phyloP scores from a whole-genome alignment of 2,329 filamentous ascomycete species.

The Aureobasidium sp. region DNA sequence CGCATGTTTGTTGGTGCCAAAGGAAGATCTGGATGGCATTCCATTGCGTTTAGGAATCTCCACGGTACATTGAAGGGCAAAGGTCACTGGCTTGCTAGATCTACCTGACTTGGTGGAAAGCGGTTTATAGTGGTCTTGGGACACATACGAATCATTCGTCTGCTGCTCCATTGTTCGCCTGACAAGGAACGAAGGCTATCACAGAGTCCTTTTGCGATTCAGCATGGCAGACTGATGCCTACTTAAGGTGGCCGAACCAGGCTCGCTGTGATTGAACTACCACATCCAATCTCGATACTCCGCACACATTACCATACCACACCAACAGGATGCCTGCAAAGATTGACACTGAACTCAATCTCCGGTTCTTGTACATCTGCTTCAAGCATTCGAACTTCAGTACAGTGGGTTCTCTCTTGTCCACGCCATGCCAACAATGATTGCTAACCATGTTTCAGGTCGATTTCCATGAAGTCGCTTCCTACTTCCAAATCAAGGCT shows the following conservation, averaged over 20 bases:
- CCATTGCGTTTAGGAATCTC: background rate
- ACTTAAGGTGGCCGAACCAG: background rate
- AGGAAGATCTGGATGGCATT: background rate
- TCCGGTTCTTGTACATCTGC: slow-evolving; percentile 18
- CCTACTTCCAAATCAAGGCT: slow-evolving; percentile 15
- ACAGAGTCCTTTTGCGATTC: background rate
- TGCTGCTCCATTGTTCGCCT: background rate
- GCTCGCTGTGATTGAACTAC: background rate
- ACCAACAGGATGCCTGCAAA: slow-evolving; percentile 17
- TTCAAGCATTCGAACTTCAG: slow-evolving; percentile 15
- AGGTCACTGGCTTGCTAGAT: background rate
- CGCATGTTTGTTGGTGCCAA: background rate
- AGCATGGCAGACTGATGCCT: background rate
- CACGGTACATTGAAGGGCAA: background rate
- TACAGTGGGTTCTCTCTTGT: background rate
- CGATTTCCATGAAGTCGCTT: slow-evolving; percentile 16
- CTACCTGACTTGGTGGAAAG: background rate
- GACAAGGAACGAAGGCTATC: background rate
- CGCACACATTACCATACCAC: background rate
- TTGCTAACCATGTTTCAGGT: background rate
- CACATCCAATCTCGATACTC: background rate
- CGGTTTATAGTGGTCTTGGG: background rate
- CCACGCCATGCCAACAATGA: background rate
- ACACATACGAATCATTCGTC: background rate
- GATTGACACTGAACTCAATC: slow-evolving; percentile 15